Evolutionary conservation across 129 eudicot genomes (phyloP).

Genomic region (Sambucus nigra): DNA sequence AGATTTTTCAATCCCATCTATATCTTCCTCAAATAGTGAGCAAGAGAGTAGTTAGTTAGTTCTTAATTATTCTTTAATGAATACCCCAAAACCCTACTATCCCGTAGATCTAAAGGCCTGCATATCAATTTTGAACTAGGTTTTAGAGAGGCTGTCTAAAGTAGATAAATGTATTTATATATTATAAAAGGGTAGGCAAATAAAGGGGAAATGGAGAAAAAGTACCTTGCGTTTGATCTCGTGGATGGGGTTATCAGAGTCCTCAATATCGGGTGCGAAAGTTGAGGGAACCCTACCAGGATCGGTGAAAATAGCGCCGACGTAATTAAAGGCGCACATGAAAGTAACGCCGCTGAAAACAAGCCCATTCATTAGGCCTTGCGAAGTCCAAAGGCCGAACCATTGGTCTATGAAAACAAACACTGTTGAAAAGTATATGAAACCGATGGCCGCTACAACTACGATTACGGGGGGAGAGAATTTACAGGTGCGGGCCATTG

Average conservation of each 20-base stretch:
- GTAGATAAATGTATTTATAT: too few species aligned
- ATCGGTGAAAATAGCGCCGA: slow-evolving; percentile 49
- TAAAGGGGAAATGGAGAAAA: too few species aligned
- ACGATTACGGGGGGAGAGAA: slow-evolving; percentile 46
- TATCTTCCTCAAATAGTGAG: too few species aligned
- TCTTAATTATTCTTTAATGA: too few species aligned
- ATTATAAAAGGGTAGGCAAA: too few species aligned
- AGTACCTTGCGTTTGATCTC: slow-evolving; percentile 93
- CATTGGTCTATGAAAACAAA: slow-evolving; percentile 63
- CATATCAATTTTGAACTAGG: too few species aligned
- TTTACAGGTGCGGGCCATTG: slow-evolving; percentile 25
- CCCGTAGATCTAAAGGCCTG: too few species aligned
- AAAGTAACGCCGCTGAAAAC: slow-evolving; percentile 45
- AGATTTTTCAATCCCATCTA: too few species aligned
- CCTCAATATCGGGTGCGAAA: slow-evolving; percentile 77
- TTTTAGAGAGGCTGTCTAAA: too few species aligned
- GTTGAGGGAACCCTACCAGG: slow-evolving; percentile 80
- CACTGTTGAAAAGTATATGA: slow-evolving; percentile 57
- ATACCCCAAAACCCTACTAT: too few species aligned
- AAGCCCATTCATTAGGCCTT: slow-evolving; percentile 52
- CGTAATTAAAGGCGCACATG: slow-evolving; percentile 48
- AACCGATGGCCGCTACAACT: slow-evolving; percentile 42
- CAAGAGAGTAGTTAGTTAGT: too few species aligned
- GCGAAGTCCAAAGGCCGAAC: slow-evolving; percentile 83
- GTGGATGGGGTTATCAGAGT: slow-evolving; percentile 48